These are phyloP conservation scores for Hyaloscypha finlandica DNA, from an alignment of 495 filamentous ascomycete species.

Conservation along the genomic window DNA sequence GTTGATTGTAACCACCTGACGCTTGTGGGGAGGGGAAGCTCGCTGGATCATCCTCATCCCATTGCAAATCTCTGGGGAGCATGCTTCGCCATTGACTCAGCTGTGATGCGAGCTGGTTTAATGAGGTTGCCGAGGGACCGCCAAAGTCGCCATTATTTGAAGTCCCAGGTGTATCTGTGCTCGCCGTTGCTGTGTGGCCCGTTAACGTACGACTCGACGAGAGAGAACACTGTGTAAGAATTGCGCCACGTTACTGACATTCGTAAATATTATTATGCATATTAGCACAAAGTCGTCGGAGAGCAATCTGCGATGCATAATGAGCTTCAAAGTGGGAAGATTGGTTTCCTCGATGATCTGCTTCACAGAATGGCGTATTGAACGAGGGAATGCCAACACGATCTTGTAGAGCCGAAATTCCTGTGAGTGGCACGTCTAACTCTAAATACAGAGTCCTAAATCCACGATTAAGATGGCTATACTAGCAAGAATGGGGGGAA, in stretches of 20 bases:
- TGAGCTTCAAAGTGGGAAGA: conserved; percentile 55
- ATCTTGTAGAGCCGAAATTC: conserved; percentile 50
- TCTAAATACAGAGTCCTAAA: conserved; percentile 47
- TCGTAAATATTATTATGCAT: conserved; percentile 52
- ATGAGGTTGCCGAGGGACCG: conserved; percentile 38
- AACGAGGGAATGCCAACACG: conserved; percentile 55
- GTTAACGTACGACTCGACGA: neutral
- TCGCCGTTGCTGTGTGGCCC: conserved; percentile 18
- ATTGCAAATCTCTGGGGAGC: conserved; percentile 53
- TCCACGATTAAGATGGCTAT: neutral
- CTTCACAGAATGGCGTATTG: conserved; percentile 43
- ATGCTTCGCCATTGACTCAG: conserved; percentile 57
- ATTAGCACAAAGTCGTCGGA: conserved; percentile 51
- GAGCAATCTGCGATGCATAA: conserved; percentile 58
- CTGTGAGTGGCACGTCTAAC: conserved; percentile 54
- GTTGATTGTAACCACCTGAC: conserved; percentile 7
- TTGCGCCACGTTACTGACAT: conserved; percentile 35
- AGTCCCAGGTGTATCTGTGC: conserved; percentile 14
- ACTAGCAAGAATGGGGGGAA: neutral
- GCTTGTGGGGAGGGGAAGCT: conserved; percentile 37
- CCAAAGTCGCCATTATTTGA: conserved; percentile 15
- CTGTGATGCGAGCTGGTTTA: conserved; percentile 50
- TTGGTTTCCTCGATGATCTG: conserved; percentile 50
- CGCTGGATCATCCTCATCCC: conserved; percentile 52
- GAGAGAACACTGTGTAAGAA: neutral